Conservation (phyloP, 1,284 basidiomycete genomes). For the Microbotryum lychnidis-dioicae region DNA sequence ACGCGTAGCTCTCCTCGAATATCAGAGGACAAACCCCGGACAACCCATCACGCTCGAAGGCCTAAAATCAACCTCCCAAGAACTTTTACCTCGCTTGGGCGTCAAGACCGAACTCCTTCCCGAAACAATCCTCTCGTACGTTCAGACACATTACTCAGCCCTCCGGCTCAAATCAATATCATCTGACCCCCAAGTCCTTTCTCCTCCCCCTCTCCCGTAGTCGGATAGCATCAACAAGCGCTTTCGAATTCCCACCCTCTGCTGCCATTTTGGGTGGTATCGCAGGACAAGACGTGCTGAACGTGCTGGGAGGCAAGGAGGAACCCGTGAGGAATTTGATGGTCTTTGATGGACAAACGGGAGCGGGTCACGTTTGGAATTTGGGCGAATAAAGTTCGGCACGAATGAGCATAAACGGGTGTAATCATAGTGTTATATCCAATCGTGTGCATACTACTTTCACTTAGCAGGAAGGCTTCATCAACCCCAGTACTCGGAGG, state of each 20-base stretch:
- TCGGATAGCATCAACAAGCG: slow-evolving; percentile 5
- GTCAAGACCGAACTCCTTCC: background rate
- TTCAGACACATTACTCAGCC: background rate
- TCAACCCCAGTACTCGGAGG: too few species aligned
- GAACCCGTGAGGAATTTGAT: slow-evolving; percentile 88
- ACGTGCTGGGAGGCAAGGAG: slow-evolving; percentile 80
- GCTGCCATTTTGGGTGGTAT: slow-evolving; percentile 90
- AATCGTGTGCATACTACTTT: too few species aligned
- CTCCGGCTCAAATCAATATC: background rate
- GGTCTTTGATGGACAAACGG: slow-evolving; percentile 73
- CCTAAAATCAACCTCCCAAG: too few species aligned
- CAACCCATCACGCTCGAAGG: too few species aligned
- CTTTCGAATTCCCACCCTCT: slow-evolving; percentile 78
- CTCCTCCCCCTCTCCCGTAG: background rate
- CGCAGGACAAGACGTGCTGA: slow-evolving; percentile 88
- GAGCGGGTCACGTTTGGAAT: slow-evolving; percentile 35
- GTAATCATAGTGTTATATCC: too few species aligned
- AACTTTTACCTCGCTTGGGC: background rate
- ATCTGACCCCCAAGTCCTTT: background rate
- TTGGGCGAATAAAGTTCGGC: slow-evolving; percentile 6
- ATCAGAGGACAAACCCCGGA: too few species aligned
- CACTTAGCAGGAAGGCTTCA: too few species aligned
- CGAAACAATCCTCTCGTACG: slow-evolving; percentile 5
- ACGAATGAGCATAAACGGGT: background rate
- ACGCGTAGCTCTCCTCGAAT: too few species aligned